Evolutionary conservation across 2,329 filamentous ascomycete genomes (phyloP), one percentile per base, ranked within the genome.

Genomic region (Cadophora luteo-olivacea): DNA sequence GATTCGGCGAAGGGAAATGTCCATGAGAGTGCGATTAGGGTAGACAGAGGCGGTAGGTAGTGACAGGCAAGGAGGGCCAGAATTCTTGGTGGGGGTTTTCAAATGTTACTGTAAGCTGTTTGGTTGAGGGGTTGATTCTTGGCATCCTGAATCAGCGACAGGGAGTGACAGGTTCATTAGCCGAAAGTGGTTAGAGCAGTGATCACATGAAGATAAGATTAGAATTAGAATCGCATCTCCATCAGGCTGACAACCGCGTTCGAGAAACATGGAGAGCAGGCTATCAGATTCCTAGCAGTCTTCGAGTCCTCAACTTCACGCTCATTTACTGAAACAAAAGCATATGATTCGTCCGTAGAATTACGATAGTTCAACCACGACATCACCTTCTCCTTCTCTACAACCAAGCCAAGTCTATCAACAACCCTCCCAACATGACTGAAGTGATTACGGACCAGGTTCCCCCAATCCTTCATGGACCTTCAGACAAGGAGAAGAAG

Each of bases 401-500:
- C 36, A 25, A 45, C 33, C 36, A 19, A 16, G 22, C n/a, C 25
- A 16, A 9, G 8, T 25, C 33, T 38, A 4, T 14, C 33, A 32
- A 29, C n/a, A 64, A 22, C 3, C 41, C 12, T 19, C 14, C 32
- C 54, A 75, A 64, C 29, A 77, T 78, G 77, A 74, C 73, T 7
- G 73, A 77, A 65, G 65, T 76, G 29, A 71, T 76, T 19, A 70
- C 64, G 12, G 70, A 73, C 49, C 73, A 70, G 57, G 81, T 80
- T 16, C 83, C 82, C 32, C 82, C 84, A 32, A 77, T 80, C 19
- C 77, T 85, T 4, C 82, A 84, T 66, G 85, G 82, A 45, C 87
- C 86, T 45, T 86, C 85, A 14, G 86, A 87, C 52, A 89, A 89
- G 77, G 85, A 91, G 79, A 87, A 86, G 74, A 97, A 93, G 78